Base-by-base conservation (phyloP, 169 alveolate species). In the Plasmodium vinckei region DNA sequence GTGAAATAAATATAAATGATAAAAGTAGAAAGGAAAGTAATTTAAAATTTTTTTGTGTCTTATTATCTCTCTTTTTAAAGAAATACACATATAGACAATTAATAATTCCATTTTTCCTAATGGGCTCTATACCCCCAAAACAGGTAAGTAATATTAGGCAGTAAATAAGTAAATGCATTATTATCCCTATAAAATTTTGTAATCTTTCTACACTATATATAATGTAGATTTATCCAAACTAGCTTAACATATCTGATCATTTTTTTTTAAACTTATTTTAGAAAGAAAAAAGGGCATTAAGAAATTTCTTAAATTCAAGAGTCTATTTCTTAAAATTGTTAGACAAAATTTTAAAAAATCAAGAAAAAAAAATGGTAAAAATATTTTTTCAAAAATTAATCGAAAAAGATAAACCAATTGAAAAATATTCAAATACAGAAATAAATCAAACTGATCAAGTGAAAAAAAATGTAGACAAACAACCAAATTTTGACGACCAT, bases 31-130 rank as follows among this genome's bases (percentile, higher is more conserved):
- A 67, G 47, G 68, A 82, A 56, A 67, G 39, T 59, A 67, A 61
- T 33, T 53, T 82, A 64, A 82, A 82, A n/a, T 82, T 82, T 82
- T 82, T 82, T 47, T 56, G 60, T 25, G 67, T 82, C 15, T 49
- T 82, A 54, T 39, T 82, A 15, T 82, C 84, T 25, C 17, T 82
- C 3, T 82, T 82, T 46, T 56, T 82, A 61, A 82, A 70, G 60
- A 82, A 67, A 51, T 64, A 67, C 19, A 53, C 56, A 60, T 47
- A 60, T 25, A 82, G 60, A 23, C 72, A 54, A 17, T 9, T 82
- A 56, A 39, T 68, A 10, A 46, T 4, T 6, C 68, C 68, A 15
- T 82, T 82, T 68, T 67, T 53, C 2, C n/a, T 67, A n/a, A 54
- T 82, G 9, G 90, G 90, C 1, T 82, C 63, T 17, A 27, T 56